Conservation (phyloP, 2,329 filamentous ascomycete species). For the Pezicula radicicola region DNA sequence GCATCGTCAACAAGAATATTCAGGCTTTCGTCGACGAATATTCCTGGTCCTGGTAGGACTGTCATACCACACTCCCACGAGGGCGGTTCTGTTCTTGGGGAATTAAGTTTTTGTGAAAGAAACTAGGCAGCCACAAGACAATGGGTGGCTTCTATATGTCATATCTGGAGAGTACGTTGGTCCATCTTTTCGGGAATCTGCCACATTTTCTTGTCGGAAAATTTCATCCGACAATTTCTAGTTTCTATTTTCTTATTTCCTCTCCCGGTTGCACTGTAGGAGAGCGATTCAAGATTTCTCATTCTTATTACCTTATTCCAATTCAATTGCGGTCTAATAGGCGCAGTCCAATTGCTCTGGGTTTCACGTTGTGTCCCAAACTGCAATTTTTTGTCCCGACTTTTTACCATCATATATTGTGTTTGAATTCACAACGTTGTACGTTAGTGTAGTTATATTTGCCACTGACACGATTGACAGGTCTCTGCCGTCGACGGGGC, state of each 20-base stretch:
- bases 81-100: constrained; percentile 17
- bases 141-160: constrained; percentile 66
- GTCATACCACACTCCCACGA: constrained; percentile 23
- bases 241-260: constrained; percentile 3
- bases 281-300: constrained; percentile 3
- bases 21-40: constrained; percentile 20
- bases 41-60: constrained; percentile 20
- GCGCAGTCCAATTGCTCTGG: not conserved
- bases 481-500: constrained; percentile 89
- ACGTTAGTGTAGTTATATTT: constrained; percentile 9
- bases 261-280: constrained; percentile 8
- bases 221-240: constrained; percentile 15
- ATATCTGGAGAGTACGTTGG: constrained; percentile 32
- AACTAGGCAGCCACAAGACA: constrained; percentile 18
- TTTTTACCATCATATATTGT: not conserved
- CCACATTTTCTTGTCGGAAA: constrained; percentile 18
- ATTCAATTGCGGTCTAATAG: not conserved
- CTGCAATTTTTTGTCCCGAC: too few species aligned
- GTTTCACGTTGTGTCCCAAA: too few species aligned
- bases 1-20: constrained; percentile 35
- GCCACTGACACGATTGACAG: constrained; percentile 45
- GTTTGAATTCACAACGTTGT: constrained; percentile 7
- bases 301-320: too few species aligned
- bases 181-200: constrained; percentile 15
- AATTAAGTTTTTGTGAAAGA: constrained; percentile 13